Conservation (phyloP, 805 yeast species). For the Yarrowia keelungensis region DNA sequence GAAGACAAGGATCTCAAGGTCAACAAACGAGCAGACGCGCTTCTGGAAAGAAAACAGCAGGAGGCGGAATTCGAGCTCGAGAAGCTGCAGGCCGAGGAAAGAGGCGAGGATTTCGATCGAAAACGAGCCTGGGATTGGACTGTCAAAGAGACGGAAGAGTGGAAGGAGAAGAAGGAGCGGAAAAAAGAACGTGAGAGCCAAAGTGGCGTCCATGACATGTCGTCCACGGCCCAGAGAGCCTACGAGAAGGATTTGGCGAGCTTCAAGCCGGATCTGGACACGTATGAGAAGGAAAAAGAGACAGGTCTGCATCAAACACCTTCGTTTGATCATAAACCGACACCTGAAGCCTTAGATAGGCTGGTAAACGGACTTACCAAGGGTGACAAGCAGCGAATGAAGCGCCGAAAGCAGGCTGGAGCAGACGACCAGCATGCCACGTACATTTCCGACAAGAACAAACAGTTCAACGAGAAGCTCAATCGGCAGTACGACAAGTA, state of each 20-base stretch:
- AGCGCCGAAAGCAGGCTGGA: slow-evolving; percentile 45
- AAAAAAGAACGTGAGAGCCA: slow-evolving; percentile 43
- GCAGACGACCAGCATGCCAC: slow-evolving; percentile 52
- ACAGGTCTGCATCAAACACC: slow-evolving; percentile 44
- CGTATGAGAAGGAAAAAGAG: slow-evolving; percentile 54
- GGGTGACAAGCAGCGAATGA: slow-evolving; percentile 53
- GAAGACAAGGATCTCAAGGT: slow-evolving; percentile 49
- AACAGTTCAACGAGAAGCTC: slow-evolving; percentile 73
- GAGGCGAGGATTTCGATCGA: slow-evolving; percentile 55
- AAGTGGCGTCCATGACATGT: slow-evolving; percentile 53
- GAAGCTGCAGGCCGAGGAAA: slow-evolving; percentile 50
- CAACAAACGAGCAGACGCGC: slow-evolving; percentile 46
- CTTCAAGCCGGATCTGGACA: slow-evolving; percentile 53
- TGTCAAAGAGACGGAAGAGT: slow-evolving; percentile 67
- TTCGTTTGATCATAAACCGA: slow-evolving; percentile 51
- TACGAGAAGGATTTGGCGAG: slow-evolving; percentile 61
- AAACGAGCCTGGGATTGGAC: slow-evolving; percentile 62
- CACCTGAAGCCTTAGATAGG: slow-evolving; percentile 49
- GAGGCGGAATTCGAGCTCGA: slow-evolving; percentile 54
- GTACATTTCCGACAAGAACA: slow-evolving; percentile 71
- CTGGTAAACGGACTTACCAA: slow-evolving; percentile 47
- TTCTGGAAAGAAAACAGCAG: slow-evolving; percentile 49
- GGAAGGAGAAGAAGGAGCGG: slow-evolving; percentile 57
- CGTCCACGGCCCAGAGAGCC: slow-evolving; percentile 65
- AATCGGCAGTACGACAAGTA: slow-evolving; percentile 61